Evolutionary conservation across 441 rosid species (phyloP), one percentile per base, ranked within the genome.

Genomic region (Pelargonium citronellum): DNA sequence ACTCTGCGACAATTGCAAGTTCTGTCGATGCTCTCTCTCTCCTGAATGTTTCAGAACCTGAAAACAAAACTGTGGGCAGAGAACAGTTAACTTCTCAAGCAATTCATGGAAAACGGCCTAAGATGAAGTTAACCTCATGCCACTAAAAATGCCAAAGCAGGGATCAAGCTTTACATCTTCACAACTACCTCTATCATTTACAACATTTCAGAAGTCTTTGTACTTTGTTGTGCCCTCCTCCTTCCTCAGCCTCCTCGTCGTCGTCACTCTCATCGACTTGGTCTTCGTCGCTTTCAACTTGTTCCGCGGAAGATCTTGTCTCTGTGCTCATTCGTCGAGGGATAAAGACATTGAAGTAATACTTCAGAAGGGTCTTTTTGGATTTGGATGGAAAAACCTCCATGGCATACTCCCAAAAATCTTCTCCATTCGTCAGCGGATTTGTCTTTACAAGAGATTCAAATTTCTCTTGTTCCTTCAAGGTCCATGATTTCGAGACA

Each of bases 241-340:
- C 39, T 4, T 9, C 58, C 27, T 1, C 68, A n/a, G 6, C 39
- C 39, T 34, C 39, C 24, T 70, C 63, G 1, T 20, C 62, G 12
- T 47, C 73, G 24, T 73, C 60, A 2, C 41, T 19, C 8, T 34
- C 39, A 34, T 76, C 77, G 9, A 65, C 6, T 13, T 78, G 75
- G 74, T 84, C 83, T 71, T 77, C 86, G 67, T 79, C 88, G 34
- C 85, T 79, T 58, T 71, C 76, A 47, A 83, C 73, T 61, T 69
- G 49, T 15, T 67, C 70, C 67, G 12, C 30, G 24, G 79, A 72
- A 67, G 75, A 69, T 44, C 66, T 60, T 16, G 70, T 68, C 71
- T 37, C 73, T 69, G 22, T 51, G 66, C 83, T 73, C 79, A 77
- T 75, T 20, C 78, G 86, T 24, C 62, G 77, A 47, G 72, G 79